These are phyloP conservation scores for Talaromyces nanjingensis DNA, from an alignment of 495 filamentous ascomycete genomes.

Conservation along the genomic window DNA sequence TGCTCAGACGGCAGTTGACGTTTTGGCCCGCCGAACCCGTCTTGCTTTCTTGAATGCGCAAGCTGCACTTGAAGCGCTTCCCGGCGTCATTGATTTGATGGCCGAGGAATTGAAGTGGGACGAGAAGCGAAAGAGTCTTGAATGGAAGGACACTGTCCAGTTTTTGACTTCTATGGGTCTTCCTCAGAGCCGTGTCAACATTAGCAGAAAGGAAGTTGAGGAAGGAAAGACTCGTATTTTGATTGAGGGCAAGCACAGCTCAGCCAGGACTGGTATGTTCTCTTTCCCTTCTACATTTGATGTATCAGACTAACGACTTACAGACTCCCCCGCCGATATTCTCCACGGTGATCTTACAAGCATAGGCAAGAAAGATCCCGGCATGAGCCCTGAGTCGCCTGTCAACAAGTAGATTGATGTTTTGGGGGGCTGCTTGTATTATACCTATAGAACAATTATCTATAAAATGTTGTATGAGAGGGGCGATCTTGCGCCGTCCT, in stretches of 20 bases:
- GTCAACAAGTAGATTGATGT: conserved; percentile 37
- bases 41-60: conserved; percentile 94
- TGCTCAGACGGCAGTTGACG: conserved; percentile 88
- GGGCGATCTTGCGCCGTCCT: not conserved
- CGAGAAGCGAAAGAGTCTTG: conserved; percentile 60
- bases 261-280: conserved; percentile 62
- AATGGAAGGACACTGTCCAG: conserved; percentile 76
- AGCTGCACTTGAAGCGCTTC: conserved; percentile 86
- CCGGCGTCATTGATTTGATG: conserved; percentile 90
- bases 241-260: conserved; percentile 63
- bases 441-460: conserved; percentile 1
- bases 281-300: not conserved
- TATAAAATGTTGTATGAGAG: not conserved
- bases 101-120: conserved; percentile 81
- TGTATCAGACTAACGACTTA: conserved; percentile 18
- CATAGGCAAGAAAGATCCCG: conserved; percentile 25
- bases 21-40: conserved; percentile 79
- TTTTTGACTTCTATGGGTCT: conserved; percentile 86
- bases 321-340: conserved; percentile 53
- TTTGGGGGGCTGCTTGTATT: not conserved
- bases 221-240: conserved; percentile 63
- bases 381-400: conserved; percentile 27
- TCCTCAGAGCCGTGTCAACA: conserved; percentile 62
- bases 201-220: conserved; percentile 73
- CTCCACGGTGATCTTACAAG: conserved; percentile 38